Evolutionary conservation across 2,329 filamentous ascomycete species (phyloP).

Genomic region (Arthroderma sp.): DNA sequence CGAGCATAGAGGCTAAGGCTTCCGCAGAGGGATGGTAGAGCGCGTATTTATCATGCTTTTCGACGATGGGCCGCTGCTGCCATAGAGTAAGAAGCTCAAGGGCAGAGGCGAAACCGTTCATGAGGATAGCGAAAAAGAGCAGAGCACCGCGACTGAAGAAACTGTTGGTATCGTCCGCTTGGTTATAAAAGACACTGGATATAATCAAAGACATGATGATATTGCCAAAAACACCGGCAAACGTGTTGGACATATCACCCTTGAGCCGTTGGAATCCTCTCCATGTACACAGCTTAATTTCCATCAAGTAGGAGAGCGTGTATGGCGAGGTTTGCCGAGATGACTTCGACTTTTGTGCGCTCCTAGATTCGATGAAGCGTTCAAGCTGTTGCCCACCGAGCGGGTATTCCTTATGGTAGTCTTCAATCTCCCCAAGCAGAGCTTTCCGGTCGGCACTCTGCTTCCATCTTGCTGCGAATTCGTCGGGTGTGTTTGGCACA

Average conservation of each 20-base stretch:
- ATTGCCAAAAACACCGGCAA: slow-evolving; percentile 56
- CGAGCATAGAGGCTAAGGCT: slow-evolving; percentile 63
- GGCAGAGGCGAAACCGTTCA: slow-evolving; percentile 72
- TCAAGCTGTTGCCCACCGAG: slow-evolving; percentile 16
- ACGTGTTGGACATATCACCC: slow-evolving; percentile 62
- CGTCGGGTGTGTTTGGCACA: slow-evolving; percentile 56
- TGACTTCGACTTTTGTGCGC: slow-evolving; percentile 30
- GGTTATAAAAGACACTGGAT: slow-evolving; percentile 67
- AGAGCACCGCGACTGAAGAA: slow-evolving; percentile 71
- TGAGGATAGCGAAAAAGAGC: slow-evolving; percentile 75
- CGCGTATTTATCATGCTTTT: slow-evolving; percentile 77
- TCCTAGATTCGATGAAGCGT: slow-evolving; percentile 20
- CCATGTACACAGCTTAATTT: slow-evolving; percentile 65
- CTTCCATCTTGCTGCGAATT: slow-evolving; percentile 50
- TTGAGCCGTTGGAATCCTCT: slow-evolving; percentile 65
- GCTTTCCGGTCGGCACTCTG: slow-evolving; percentile 36
- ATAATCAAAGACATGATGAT: slow-evolving; percentile 65
- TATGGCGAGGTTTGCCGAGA: slow-evolving; percentile 61
- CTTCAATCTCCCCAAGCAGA: slow-evolving; percentile 31
- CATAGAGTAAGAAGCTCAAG: slow-evolving; percentile 76
- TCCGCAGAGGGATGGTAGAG: slow-evolving; percentile 79
- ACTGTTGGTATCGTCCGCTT: slow-evolving; percentile 49
- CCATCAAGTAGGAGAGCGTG: slow-evolving; percentile 63
- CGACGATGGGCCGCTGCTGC: slow-evolving; percentile 78
- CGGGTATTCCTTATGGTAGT: slow-evolving; percentile 31